Conservation (phyloP, 2,329 filamentous ascomycete species). For the Aspergillus sp. region DNA sequence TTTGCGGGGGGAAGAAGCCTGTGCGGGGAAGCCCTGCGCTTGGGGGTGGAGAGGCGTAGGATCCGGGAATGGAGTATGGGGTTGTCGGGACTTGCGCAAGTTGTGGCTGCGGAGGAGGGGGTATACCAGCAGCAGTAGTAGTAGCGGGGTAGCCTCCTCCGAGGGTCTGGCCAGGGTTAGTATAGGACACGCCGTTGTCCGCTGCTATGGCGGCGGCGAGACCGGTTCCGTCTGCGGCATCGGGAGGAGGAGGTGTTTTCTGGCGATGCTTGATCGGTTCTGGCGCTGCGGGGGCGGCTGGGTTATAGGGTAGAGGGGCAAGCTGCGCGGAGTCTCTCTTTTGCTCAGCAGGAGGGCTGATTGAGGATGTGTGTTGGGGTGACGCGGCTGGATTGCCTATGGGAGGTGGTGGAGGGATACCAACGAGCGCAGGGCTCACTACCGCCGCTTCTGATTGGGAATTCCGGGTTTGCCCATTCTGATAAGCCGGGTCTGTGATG, state of each 20-base stretch:
- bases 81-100: conserved; percentile 21
- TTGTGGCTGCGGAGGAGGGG: conserved; percentile 20
- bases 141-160: conserved; percentile 18
- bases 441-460: conserved; percentile 32
- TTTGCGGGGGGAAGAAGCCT: conserved; percentile 24
- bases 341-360: conserved; percentile 18
- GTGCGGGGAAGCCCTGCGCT: conserved; percentile 33
- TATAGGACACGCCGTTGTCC: conserved; percentile 37
- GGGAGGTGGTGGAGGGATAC: conserved; percentile 28
- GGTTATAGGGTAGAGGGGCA: conserved; percentile 63
- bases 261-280: conserved; percentile 65
- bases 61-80: conserved; percentile 25
- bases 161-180: conserved; percentile 27
- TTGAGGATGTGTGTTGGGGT: conserved; percentile 16
- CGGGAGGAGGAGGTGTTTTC: conserved; percentile 64
- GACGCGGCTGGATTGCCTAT: conserved; percentile 16
- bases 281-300: conserved; percentile 64
- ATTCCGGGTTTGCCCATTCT: conserved; percentile 44
- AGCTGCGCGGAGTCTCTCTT: conserved; percentile 37
- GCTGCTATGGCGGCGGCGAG: conserved; percentile 43
- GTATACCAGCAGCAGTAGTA: neutral
- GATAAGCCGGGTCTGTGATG: conserved; percentile 53
- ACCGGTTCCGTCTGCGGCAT: conserved; percentile 51
- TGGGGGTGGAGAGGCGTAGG: conserved; percentile 38
- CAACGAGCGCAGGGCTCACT: conserved; percentile 19